Evolutionary conservation across 2,329 filamentous ascomycete genomes (phyloP), one percentile per base, ranked within the genome.

Genomic region (Penicillium sp.): DNA sequence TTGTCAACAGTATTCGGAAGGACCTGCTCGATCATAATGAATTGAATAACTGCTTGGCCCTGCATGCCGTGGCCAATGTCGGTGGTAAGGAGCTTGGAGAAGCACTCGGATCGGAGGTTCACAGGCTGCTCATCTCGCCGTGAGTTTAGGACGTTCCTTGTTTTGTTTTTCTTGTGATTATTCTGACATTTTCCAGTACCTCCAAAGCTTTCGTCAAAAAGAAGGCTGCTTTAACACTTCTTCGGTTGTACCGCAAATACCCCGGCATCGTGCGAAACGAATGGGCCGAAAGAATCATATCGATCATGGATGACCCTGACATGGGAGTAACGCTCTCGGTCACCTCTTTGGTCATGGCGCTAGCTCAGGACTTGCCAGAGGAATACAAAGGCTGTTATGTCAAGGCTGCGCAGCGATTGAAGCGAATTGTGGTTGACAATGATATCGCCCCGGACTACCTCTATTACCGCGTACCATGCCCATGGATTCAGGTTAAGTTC

Each of bases 191-290:
- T 36, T 23, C n/a, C 44, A 87, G 84, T 43, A 87, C 87, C 9
- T 97, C 93, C 0, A 99, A 97, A 76, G 87, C 94, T 0, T 99
- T 99, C 67, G 94, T 99, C 59, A 99, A 99, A 83, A 99, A 99
- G 79, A 99, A 99, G 82, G 93, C 94, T 1, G 94, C 94, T 7
- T 80, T 99, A 51, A 99, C 94, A 0, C 82, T 99, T 36, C 84
- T 99, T 53, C 89, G 94, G 53, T 78, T 99, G 6, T 99, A 97
- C 76, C 90, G 94, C 66, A 99, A 99, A 78, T 87, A 92, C 69
- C 92, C 93, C 1, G 89, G 87, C 62, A 97, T 99, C 63, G 90
- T 99, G 25, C 92, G 96, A 70, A 89, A 91, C 31, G 92, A 97
- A 78, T 99, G 94, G 94, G 91, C 92, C 8, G 95, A 99, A 79